Percentiles rank a stretch among this genome's conserved stretches.
Evolutionary conservation across 257 asterid genomes (phyloP).

Genomic region (Lycium barbarum): DNA sequence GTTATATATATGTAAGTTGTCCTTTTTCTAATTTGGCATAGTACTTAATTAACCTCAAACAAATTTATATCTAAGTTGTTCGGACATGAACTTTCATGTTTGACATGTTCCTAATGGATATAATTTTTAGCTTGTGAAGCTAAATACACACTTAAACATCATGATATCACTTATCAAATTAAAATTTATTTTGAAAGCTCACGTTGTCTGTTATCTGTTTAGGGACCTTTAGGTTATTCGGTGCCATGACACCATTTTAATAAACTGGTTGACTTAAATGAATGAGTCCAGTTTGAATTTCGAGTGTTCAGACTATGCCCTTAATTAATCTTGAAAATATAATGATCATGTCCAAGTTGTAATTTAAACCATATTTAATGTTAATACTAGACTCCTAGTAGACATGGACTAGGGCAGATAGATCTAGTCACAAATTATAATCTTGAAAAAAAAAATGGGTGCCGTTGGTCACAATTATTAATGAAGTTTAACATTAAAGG

Average conservation of each 20-base stretch:
- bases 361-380: not conserved
- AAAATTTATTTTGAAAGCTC: not conserved
- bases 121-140: not conserved
- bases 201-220: no score
- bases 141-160: not conserved
- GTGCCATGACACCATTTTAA: not conserved
- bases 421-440: not conserved
- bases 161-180: not conserved
- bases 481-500: slow-evolving; percentile 6
- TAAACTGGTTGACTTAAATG: not conserved
- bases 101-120: not conserved
- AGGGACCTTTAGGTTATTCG: no score
- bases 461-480: not conserved
- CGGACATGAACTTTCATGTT: not conserved
- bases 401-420: slow-evolving; percentile 7
- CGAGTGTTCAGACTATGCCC: not conserved
- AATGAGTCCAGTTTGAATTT: not conserved
- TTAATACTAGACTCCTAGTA: not conserved
- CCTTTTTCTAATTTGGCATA: not conserved
- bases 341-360: not conserved
- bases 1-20: no score
- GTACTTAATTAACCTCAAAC: not conserved
- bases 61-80: not conserved
- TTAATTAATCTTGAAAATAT: not conserved
- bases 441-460: not conserved